Percentiles rank a stretch among this genome's conserved stretches.
phyloP scores from a whole-genome alignment of 768 basidiomycete species.

The Psilocybe tampanensis region DNA sequence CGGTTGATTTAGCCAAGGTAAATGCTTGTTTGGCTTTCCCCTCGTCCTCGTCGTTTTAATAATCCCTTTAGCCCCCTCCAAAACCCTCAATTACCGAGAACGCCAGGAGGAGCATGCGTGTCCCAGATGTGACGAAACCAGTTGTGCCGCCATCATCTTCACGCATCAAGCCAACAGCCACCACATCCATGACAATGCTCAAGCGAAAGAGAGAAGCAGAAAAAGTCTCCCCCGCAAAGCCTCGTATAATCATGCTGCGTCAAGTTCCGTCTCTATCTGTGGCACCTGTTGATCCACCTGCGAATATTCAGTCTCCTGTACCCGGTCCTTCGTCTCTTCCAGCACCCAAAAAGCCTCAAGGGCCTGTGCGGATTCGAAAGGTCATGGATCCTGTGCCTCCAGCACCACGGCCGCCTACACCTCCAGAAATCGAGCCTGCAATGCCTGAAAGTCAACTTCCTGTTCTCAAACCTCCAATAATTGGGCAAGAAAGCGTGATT shows the following conservation, averaged over 20 bases:
- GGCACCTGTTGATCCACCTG: constrained; percentile 6
- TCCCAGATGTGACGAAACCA: constrained; percentile 7
- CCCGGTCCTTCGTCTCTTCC: constrained; percentile 2
- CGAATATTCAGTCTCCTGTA: constrained; percentile 3
- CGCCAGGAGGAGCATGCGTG: constrained; percentile 15
- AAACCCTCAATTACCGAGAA: constrained; percentile 10
- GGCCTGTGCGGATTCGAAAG: constrained; percentile 19
- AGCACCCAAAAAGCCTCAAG: constrained; percentile 15
- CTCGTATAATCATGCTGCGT: constrained; percentile 28
- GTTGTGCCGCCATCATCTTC: constrained; percentile 15
- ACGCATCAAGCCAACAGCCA: constrained; percentile 14
- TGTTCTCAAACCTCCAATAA: neutral
- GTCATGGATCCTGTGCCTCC: constrained; percentile 20
- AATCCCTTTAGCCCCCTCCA: constrained; percentile 6
- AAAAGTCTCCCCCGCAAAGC: constrained; percentile 25
- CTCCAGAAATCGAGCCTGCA: neutral
- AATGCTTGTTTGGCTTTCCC: constrained; percentile 5
- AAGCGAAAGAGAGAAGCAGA: constrained; percentile 47
- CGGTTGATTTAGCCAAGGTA: constrained; percentile 23
- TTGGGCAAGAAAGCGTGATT: constrained; percentile 3
- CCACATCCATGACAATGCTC: constrained; percentile 24
- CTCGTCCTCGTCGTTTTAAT: neutral
- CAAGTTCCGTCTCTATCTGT: constrained; percentile 28
- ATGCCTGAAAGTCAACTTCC: constrained; percentile 4
- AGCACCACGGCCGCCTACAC: neutral